Percentiles rank a stretch among this genome's conserved stretches.
Conservation (phyloP, 148 eudicot genomes). For the Chenopodium suecicum region DNA sequence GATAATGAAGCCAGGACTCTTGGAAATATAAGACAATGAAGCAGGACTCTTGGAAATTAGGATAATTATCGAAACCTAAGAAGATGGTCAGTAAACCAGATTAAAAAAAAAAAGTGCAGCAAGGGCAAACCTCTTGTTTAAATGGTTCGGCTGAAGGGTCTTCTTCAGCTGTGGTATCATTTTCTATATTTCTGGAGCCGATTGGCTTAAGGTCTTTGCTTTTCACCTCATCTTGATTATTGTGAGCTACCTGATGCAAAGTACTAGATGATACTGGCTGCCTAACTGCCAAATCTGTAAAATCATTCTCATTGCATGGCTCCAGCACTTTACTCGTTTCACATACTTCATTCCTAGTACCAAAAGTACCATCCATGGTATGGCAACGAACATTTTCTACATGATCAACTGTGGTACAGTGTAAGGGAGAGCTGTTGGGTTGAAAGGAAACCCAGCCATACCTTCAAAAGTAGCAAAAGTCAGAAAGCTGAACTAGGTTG, state of each 20-base stretch:
- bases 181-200: constrained; percentile 24
- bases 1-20: not conserved
- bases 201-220: constrained; percentile 29
- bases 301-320: constrained; percentile 12
- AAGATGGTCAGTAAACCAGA: not conserved
- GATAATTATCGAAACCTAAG: not conserved
- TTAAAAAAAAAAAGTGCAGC: not conserved
- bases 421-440: constrained; percentile 25
- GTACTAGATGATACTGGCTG: constrained; percentile 27
- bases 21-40: not conserved
- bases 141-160: constrained; percentile 25
- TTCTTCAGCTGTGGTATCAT: constrained; percentile 25
- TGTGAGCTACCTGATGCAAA: constrained; percentile 8
- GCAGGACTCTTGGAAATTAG: no score
- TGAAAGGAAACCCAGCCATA: constrained; percentile 72
- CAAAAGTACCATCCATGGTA: constrained; percentile 22
- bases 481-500: constrained; percentile 23
- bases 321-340: constrained; percentile 20
- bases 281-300: constrained; percentile 17
- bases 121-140: constrained; percentile 35
- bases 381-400: constrained; percentile 21
- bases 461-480: constrained; percentile 46
- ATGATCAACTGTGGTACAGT: constrained; percentile 28
- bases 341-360: constrained; percentile 10
- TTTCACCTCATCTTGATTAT: constrained; percentile 19